phyloP scores from a whole-genome alignment of 306 rosid species.

The Canavalia ensiformis region DNA sequence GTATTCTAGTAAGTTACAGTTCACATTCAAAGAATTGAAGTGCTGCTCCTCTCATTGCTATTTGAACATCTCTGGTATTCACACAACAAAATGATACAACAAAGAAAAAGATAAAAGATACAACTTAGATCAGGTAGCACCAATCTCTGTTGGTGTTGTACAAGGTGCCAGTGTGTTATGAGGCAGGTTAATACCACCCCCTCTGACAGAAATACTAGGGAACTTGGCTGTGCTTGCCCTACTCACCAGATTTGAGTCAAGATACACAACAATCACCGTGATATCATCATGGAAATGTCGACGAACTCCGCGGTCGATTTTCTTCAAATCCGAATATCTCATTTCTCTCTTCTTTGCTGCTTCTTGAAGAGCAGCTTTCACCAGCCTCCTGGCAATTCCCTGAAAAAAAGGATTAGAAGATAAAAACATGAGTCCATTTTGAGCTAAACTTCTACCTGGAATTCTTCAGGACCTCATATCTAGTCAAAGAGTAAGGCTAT shows the following conservation, averaged over 20 bases:
- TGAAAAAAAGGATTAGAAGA: constrained; percentile 58
- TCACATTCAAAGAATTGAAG: constrained; percentile 77
- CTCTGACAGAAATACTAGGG: constrained; percentile 76
- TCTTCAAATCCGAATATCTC: constrained; percentile 97
- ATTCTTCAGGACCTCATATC: constrained; percentile 2
- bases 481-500: not conserved
- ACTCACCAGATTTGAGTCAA: constrained; percentile 77
- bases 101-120: constrained; percentile 48
- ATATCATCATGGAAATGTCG: constrained; percentile 98
- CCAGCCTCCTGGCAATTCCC: constrained; percentile 96
- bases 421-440: constrained; percentile 29
- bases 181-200: constrained; percentile 86
- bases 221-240: constrained; percentile 78
- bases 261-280: constrained; percentile 89
- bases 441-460: not conserved
- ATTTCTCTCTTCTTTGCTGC: constrained; percentile 99
- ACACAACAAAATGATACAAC: constrained; percentile 76
- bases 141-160: constrained; percentile 64
- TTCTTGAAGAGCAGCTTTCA: constrained; percentile 83
- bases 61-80: constrained; percentile 80
- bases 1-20: constrained; percentile 76
- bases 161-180: constrained; percentile 79
- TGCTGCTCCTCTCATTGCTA: constrained; percentile 66
- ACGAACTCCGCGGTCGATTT: constrained; percentile 95
- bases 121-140: constrained; percentile 63